Percentiles rank a stretch among this genome's conserved stretches.
These are phyloP conservation scores for Hansenula sp. DNA, from an alignment of 1,139 yeast genomes.

Conservation along the genomic window DNA sequence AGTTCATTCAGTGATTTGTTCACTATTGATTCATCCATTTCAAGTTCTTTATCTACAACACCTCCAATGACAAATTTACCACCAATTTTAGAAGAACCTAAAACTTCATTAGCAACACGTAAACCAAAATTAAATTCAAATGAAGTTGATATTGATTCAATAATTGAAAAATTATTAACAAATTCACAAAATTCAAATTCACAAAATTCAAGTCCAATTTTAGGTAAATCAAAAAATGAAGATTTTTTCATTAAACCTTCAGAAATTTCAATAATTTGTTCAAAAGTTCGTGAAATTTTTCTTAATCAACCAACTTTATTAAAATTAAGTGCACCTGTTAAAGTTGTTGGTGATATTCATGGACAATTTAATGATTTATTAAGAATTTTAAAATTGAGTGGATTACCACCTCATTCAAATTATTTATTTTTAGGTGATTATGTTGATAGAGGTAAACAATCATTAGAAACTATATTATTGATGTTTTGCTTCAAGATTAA, in stretches of 20 bases:
- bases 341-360: constrained; percentile 84
- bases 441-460: constrained; percentile 83
- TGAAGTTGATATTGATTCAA: constrained; percentile 46
- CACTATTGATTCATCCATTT: constrained; percentile 18
- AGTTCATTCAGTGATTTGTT: constrained; percentile 24
- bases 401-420: constrained; percentile 76
- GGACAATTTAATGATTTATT: constrained; percentile 78
- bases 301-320: constrained; percentile 73
- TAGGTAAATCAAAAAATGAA: background rate
- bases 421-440: constrained; percentile 81
- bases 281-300: constrained; percentile 64
- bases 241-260: constrained; percentile 31
- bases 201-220: constrained; percentile 31
- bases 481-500: constrained; percentile 72
- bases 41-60: constrained; percentile 20
- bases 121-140: constrained; percentile 10
- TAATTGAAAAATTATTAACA: constrained; percentile 50
- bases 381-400: constrained; percentile 71
- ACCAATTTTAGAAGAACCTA: constrained; percentile 20
- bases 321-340: constrained; percentile 77
- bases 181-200: constrained; percentile 36
- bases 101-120: constrained; percentile 3
- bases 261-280: constrained; percentile 63
- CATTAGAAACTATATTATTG: constrained; percentile 71
- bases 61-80: constrained; percentile 18